Percentiles rank a stretch among this genome's conserved stretches.
Conservation (phyloP, 148 eudicot species). For the Oxyria digyna region DNA sequence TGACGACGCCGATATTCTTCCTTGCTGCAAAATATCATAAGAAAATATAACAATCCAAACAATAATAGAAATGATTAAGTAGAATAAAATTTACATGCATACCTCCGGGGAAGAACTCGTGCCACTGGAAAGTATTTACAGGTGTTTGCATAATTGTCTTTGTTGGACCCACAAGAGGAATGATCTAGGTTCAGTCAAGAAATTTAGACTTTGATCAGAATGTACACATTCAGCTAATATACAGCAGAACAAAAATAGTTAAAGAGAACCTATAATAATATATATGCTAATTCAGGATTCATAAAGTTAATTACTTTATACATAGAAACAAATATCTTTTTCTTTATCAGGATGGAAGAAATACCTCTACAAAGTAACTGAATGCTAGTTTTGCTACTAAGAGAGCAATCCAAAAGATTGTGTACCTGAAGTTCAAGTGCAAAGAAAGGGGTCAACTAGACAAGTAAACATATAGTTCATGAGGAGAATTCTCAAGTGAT, state of each 20-base stretch:
- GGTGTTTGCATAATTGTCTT: constrained; percentile 39
- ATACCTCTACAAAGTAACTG: constrained; percentile 54
- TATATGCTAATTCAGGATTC: neutral
- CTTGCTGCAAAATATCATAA: constrained; percentile 34
- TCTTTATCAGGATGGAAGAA: constrained; percentile 10
- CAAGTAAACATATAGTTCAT: neutral
- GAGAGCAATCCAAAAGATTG: constrained; percentile 44
- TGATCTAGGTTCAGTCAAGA: constrained; percentile 27
- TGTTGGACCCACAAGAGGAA: constrained; percentile 58
- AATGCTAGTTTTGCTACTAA: constrained; percentile 47
- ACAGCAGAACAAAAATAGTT: neutral
- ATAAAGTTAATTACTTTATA: no score
- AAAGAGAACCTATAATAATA: neutral
- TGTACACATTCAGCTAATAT: neutral
- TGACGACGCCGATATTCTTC: constrained; percentile 52
- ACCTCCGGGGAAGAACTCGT: constrained; percentile 68
- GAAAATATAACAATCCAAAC: constrained; percentile 12
- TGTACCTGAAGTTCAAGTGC: constrained; percentile 29
- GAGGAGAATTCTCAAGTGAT: neutral
- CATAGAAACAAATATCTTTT: neutral
- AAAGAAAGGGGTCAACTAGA: neutral
- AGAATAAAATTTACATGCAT: neutral
- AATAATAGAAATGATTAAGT: neutral
- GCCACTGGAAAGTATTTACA: constrained; percentile 32
- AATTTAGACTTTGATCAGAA: neutral